Conservation (phyloP, 495 filamentous ascomycete species). For the Collariella sp. region DNA sequence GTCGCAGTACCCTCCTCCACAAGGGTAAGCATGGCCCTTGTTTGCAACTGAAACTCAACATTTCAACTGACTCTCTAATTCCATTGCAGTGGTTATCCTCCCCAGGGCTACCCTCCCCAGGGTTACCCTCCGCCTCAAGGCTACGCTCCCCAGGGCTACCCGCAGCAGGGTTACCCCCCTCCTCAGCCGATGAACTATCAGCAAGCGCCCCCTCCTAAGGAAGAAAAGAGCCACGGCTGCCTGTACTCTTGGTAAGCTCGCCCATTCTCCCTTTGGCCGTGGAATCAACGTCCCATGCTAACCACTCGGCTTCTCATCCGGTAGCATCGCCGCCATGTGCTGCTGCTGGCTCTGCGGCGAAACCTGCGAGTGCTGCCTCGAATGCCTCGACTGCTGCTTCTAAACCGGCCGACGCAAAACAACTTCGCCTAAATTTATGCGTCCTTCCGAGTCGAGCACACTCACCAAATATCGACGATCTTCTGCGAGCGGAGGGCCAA, state of each 20-base stretch:
- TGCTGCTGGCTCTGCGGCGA: conserved; percentile 24
- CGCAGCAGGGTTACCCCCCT: conserved; percentile 10
- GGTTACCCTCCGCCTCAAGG: conserved; percentile 2
- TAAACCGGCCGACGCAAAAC: not conserved
- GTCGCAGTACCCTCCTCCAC: conserved; percentile 1
- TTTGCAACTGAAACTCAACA: no score
- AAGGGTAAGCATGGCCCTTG: no score
- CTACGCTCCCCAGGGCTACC: conserved; percentile 11
- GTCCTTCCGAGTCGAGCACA: not conserved
- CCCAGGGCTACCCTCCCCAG: conserved; percentile 6
- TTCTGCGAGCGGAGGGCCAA: not conserved
- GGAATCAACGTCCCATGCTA: not conserved
- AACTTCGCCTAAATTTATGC: not conserved
- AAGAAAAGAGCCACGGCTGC: conserved; percentile 24
- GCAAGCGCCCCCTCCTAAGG: conserved; percentile 14
- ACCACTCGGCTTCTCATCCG: not conserved
- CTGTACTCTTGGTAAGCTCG: conserved; percentile 16
- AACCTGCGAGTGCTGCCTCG: conserved; percentile 22
- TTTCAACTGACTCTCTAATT: no score
- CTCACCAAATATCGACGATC: not conserved
- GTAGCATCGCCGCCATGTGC: conserved; percentile 19
- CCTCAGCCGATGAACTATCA: conserved; percentile 15
- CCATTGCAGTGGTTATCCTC: not conserved
- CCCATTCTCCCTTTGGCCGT: not conserved
- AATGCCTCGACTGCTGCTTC: conserved; percentile 20